These are phyloP conservation scores for Sodiomyces alkalinus DNA, from an alignment of 2,329 filamentous ascomycete species.

Conservation along the genomic window DNA sequence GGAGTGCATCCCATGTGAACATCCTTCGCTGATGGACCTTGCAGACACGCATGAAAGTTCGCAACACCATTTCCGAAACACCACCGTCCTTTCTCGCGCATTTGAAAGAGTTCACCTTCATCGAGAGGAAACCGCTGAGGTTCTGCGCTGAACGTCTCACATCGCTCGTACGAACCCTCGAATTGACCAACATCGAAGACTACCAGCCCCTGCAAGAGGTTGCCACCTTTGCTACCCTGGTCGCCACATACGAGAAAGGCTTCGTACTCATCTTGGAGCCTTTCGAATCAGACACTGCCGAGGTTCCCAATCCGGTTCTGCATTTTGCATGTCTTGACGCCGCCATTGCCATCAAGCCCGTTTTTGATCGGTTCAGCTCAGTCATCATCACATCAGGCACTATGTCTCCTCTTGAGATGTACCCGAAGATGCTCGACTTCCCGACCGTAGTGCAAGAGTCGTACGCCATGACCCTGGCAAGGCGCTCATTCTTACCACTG, in stretches of 20 bases:
- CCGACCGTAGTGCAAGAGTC: conserved; percentile 88
- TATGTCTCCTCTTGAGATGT: conserved; percentile 95
- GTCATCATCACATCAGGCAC: conserved; percentile 98
- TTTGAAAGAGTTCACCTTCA: conserved; percentile 90
- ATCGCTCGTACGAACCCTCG: conserved; percentile 83
- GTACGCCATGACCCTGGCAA: conserved; percentile 89
- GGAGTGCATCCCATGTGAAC: background rate
- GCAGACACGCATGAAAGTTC: conserved; percentile 90
- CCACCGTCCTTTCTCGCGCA: conserved; percentile 87
- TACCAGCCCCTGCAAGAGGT: conserved; percentile 95
- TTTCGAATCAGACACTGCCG: conserved; percentile 87
- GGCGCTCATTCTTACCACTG: conserved; percentile 93
- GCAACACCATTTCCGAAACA: conserved; percentile 93
- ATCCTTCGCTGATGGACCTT: background rate
- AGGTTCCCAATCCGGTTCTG: conserved; percentile 89
- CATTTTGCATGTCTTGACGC: conserved; percentile 96
- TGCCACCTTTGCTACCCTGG: conserved; percentile 89
- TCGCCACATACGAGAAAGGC: conserved; percentile 92
- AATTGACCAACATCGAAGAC: conserved; percentile 95
- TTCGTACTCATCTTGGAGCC: conserved; percentile 95
- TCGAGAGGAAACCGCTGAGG: conserved; percentile 84
- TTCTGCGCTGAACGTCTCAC: conserved; percentile 94
- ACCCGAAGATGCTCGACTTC: conserved; percentile 96
- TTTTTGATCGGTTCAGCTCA: conserved; percentile 93
- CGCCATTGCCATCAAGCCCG: conserved; percentile 92